Percentiles rank a stretch among this genome's conserved stretches.
phyloP scores from a whole-genome alignment of 306 rosid genomes.

The Vigna radiata region DNA sequence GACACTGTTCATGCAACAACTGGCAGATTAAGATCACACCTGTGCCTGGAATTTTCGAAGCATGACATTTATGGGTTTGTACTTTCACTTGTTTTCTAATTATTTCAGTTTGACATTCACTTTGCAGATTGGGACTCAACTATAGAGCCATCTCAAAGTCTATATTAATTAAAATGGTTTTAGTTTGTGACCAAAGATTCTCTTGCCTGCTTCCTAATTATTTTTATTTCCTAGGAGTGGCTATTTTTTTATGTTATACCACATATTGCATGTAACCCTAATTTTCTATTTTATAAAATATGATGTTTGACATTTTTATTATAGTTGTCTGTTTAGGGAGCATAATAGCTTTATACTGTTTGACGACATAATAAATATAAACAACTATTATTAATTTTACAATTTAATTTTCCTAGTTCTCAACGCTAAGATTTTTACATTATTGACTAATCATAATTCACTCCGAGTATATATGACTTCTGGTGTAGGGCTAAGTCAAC shows the following conservation, averaged over 20 bases:
- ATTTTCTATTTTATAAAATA: neutral
- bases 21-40: constrained; percentile 35
- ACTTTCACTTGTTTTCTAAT: constrained; percentile 37
- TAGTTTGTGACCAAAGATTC: neutral
- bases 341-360: too few relatives aligned
- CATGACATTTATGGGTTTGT: constrained; percentile 7
- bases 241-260: neutral
- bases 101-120: constrained; percentile 29
- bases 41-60: constrained; percentile 15
- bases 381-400: too few relatives aligned
- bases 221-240: neutral
- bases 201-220: constrained; percentile 12
- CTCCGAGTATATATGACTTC: too few relatives aligned
- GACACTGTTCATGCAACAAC: constrained; percentile 45
- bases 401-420: too few relatives aligned
- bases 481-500: too few relatives aligned
- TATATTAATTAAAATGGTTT: constrained; percentile 3
- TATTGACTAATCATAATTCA: too few relatives aligned
- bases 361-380: too few relatives aligned
- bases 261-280: neutral
- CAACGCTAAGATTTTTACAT: too few relatives aligned
- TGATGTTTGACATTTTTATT: neutral
- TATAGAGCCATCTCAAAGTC: neutral
- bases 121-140: constrained; percentile 36
- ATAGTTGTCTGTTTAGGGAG: too few relatives aligned